Evolutionary conservation across 306 rosid genomes (phyloP), one percentile per base, ranked within the genome.

Genomic region (Dryas octopetala): DNA sequence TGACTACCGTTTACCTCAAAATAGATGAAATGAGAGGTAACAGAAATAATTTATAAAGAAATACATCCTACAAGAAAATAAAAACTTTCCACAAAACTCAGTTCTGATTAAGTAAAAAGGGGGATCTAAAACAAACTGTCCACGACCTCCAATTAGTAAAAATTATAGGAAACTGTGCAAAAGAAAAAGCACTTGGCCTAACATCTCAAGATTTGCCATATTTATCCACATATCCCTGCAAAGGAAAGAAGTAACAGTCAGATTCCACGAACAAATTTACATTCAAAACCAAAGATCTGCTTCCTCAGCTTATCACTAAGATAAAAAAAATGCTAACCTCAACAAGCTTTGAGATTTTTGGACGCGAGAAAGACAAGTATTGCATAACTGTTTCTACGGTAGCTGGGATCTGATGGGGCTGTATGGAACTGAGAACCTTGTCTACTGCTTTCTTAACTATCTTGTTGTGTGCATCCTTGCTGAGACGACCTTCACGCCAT

Each of bases 221-320:
- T 87, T 90, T 95, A 74, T 79, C 87, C 62, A 90, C 89, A 82
- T 95, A 95, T 78, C 93, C 99, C 99, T 95, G 97, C 93, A 88
- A 78, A 80, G 59, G 66, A 84, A 85, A 85, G 11, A 48, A 82
- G 17, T 76, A n/a, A 58, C 51, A 32, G 86, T 90, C 78, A 89
- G 85, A 80, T 45, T 50, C 74, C 70, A n/a, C 26, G 75, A 66
- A 69, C 57, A 80, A 57, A 60, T 61, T 45, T 77, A 75, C 62
- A 71, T 47, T 5, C 23, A 75, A 67, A 80, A 23, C 69, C 51
- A 46, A 73, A 50, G 19, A 67, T 55, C 61, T 32, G 79, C 55
- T 53, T 38, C 78, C 66, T 71, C 43, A 50, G 69, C 67, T 38
- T 19, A 76, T 83, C 73, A 45, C 62, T 17, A 63, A 52, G 53